phyloP scores from a whole-genome alignment of 257 asterid species.

The Scutellaria baicalensis region DNA sequence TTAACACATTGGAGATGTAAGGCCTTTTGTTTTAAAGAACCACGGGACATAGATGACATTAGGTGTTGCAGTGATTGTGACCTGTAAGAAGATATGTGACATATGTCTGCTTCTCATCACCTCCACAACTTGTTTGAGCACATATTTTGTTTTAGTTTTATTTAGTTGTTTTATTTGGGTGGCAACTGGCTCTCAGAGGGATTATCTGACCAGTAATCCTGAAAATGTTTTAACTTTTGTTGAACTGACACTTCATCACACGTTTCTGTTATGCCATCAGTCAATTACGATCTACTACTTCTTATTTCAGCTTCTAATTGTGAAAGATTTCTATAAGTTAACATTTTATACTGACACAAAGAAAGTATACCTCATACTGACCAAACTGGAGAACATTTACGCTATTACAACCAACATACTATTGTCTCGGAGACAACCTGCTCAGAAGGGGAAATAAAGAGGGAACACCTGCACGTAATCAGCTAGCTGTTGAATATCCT shows the following conservation, averaged over 20 bases:
- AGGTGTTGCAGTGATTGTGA: background rate
- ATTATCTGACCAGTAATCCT: background rate
- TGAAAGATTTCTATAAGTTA: background rate
- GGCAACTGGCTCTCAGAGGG: background rate
- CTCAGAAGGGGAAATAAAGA: background rate
- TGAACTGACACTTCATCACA: background rate
- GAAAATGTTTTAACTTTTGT: background rate
- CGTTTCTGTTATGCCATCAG: background rate
- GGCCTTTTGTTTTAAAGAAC: background rate
- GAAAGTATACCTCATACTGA: background rate
- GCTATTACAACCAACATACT: background rate
- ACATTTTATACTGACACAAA: background rate
- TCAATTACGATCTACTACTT: background rate
- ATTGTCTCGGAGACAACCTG: background rate
- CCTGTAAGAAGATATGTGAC: background rate
- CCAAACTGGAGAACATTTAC: too few species aligned
- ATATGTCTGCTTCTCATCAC: background rate
- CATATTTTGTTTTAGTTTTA: background rate
- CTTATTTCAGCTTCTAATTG: background rate
- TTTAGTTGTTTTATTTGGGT: background rate
- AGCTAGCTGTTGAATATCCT: background rate
- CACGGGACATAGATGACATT: background rate
- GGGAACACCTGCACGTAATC: too few species aligned
- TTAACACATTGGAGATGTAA: background rate
- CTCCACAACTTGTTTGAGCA: background rate